phyloP scores from a whole-genome alignment of 2,329 filamentous ascomycete species.

The Hymenoscyphus occultus region DNA sequence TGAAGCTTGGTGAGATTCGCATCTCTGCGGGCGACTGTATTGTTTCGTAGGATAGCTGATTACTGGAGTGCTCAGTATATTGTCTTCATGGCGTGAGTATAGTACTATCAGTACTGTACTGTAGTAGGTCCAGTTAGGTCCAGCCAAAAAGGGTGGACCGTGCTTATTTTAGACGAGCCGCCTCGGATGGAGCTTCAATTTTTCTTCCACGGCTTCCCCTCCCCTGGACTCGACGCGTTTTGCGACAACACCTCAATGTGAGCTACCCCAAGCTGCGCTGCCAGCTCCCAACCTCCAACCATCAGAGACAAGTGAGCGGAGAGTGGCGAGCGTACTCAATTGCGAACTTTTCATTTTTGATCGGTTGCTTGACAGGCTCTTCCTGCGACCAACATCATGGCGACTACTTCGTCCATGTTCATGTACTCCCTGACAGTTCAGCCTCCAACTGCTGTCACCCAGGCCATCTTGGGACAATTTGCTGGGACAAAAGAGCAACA shows the following conservation, averaged over 20 bases:
- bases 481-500: slow-evolving; percentile 96
- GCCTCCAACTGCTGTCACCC: slow-evolving; percentile 81
- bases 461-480: slow-evolving; percentile 93
- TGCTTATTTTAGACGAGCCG: not conserved
- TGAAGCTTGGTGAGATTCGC: slow-evolving; percentile 25
- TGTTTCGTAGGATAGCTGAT: not conserved
- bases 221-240: not conserved
- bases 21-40: not conserved
- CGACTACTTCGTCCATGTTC: slow-evolving; percentile 97
- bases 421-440: slow-evolving; percentile 97
- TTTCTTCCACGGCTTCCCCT: slow-evolving; percentile 5
- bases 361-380: slow-evolving; percentile 29
- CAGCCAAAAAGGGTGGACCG: not conserved
- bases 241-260: slow-evolving; percentile 13
- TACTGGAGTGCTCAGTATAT: not conserved
- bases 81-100: slow-evolving; percentile 4
- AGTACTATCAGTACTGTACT: not conserved
- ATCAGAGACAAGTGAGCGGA: slow-evolving; percentile 4
- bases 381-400: slow-evolving; percentile 57
- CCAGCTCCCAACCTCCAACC: slow-evolving; percentile 21
- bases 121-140: not conserved
- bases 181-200: not conserved
- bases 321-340: not conserved
- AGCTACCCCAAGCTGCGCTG: slow-evolving; percentile 21
- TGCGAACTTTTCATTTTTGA: not conserved